Evolutionary conservation across 2,329 filamentous ascomycete genomes (phyloP).

Genomic region (Ceratocystis cacaofunesta): DNA sequence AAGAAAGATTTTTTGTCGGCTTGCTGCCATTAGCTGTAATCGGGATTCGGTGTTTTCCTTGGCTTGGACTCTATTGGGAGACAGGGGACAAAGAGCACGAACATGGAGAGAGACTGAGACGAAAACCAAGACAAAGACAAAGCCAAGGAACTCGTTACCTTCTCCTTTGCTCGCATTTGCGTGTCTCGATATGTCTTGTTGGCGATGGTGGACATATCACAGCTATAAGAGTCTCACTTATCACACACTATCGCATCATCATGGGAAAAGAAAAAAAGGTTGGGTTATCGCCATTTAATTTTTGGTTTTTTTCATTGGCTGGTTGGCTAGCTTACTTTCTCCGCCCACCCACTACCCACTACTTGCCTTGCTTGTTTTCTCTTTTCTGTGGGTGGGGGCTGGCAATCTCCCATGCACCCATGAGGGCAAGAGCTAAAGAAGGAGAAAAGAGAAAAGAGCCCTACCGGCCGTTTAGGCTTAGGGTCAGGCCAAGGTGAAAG

Average conservation of each 20-base stretch:
- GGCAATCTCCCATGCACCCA: not conserved
- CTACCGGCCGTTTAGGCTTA: not conserved
- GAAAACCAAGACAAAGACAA: not conserved
- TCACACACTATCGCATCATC: no score
- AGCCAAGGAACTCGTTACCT: not conserved
- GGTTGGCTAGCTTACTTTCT: no score
- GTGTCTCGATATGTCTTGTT: no score
- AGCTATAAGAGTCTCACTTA: no score
- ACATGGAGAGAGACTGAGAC: not conserved
- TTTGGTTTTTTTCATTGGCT: no score
- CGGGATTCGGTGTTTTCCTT: not conserved
- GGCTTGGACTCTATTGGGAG: not conserved
- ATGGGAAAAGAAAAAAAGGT: no score
- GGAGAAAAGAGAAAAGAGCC: not conserved
- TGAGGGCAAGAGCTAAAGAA: not conserved
- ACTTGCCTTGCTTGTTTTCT: not conserved
- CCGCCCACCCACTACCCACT: no score
- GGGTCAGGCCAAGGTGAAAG: not conserved
- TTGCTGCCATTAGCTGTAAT: not conserved
- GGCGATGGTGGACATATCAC: no score
- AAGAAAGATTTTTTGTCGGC: no score
- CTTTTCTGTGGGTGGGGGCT: not conserved
- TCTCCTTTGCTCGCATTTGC: no score
- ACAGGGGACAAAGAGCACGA: no score
- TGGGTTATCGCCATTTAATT: not conserved